phyloP scores from a whole-genome alignment of 805 yeast genomes.

The Cyberlindnera petersonii region DNA sequence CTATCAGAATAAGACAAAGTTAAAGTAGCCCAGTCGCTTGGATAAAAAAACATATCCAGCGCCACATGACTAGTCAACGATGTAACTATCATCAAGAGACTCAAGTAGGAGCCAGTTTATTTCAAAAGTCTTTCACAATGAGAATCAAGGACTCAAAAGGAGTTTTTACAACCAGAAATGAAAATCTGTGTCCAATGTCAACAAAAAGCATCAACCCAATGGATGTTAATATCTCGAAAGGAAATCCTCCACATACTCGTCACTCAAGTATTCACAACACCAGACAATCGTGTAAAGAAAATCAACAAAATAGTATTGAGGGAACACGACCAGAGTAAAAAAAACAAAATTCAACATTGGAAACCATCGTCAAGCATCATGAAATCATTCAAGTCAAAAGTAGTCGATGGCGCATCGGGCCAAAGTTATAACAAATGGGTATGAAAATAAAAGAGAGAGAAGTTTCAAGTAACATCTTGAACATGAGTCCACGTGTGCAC shows the following conservation, averaged over 20 bases:
- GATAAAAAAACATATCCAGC: constrained; percentile 15
- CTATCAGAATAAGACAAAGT: too few relatives aligned
- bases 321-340: neutral
- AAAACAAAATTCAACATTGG: constrained; percentile 13
- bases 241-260: too few relatives aligned
- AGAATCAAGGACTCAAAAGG: too few relatives aligned
- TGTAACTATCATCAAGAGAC: neutral
- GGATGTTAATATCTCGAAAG: too few relatives aligned
- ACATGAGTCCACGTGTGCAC: too few relatives aligned
- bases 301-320: neutral
- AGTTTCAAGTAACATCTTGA: neutral
- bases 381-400: constrained; percentile 31
- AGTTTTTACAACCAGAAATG: too few relatives aligned
- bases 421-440: constrained; percentile 13
- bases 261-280: neutral
- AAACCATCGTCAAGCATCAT: constrained; percentile 24
- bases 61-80: constrained; percentile 23
- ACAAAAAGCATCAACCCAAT: too few relatives aligned
- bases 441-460: neutral
- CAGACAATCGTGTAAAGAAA: neutral
- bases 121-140: too few relatives aligned
- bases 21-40: constrained; percentile 26
- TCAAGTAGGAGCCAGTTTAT: neutral
- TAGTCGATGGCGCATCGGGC: constrained; percentile 33
- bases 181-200: too few relatives aligned